Evolutionary conservation across 768 basidiomycete genomes (phyloP), one percentile per base, ranked within the genome.

Genomic region (Kockovaella imperatae): DNA sequence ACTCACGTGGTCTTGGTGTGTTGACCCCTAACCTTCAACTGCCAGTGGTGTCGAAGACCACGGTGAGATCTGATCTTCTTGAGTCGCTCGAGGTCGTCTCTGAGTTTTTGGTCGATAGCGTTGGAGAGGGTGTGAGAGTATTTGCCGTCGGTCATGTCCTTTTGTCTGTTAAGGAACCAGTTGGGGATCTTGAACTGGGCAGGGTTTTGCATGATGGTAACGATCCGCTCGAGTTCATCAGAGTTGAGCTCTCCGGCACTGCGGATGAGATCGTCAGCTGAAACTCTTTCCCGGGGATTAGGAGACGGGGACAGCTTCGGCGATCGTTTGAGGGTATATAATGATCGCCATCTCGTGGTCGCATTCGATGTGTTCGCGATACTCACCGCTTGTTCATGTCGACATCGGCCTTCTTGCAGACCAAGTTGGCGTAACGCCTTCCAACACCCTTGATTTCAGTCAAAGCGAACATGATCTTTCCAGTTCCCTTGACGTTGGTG

Each of bases 401-500:
- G 34, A 99, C 88, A 77, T 97, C 95, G 54, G 95, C 95, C 79
- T 99, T 99, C 77, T 97, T 97, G 83, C 95, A 97, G 62, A 97
- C 93, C 67, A 97, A 76, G 77, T 97, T 97, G 70, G 95, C 83
- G 77, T 97, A 99, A 45, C 95, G 86, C 58, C 95, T 84, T 67
- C 95, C 95, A 53, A 99, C 95, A 82, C 95, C 95, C 80, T 97
- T 97, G 80, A 99, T 99, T 78, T 99, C 95, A 40, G 95, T 97
- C 78, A 97, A 74, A 67, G 95, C 93, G 74, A 89, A 97, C 73
- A 74, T 96, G 74, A 99, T 85, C 78, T 99, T 99, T 66, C 95
- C 83, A 73, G 93, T 91, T 62, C 95, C 95, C 75, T 97, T 93
- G 60, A 99, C 95, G 78, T 97, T 97, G 73, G 95, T 97, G 80